These are phyloP conservation scores for Wickerhamomyces bovis DNA, from an alignment of 805 yeast species.

Conservation along the genomic window DNA sequence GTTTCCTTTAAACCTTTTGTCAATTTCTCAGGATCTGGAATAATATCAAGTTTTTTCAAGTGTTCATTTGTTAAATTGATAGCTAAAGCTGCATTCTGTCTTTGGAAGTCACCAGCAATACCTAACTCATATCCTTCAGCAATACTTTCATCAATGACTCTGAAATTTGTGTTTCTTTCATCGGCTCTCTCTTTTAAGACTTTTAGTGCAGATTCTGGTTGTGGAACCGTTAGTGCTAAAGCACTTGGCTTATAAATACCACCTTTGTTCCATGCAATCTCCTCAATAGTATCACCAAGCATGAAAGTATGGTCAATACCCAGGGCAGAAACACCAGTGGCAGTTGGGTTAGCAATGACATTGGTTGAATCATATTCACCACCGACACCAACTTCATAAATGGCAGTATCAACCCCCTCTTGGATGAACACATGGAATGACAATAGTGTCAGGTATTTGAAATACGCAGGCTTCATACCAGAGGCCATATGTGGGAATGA, in stretches of 20 bases:
- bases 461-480: conserved; percentile 83
- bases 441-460: conserved; percentile 80
- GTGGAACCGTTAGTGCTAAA: conserved; percentile 61
- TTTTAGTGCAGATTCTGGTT: conserved; percentile 50
- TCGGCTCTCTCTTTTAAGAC: conserved; percentile 59
- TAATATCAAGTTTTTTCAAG: conserved; percentile 42
- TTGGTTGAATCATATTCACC: conserved; percentile 98
- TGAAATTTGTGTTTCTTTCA: conserved; percentile 51
- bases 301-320: conserved; percentile 84
- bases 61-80: conserved; percentile 61
- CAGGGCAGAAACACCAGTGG: conserved; percentile 76
- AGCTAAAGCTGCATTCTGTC: conserved; percentile 82
- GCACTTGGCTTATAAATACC: conserved; percentile 77
- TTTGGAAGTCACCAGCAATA: conserved; percentile 80
- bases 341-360: conserved; percentile 70
- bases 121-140: conserved; percentile 44
- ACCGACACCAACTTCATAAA: conserved; percentile 97
- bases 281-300: conserved; percentile 80
- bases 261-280: conserved; percentile 94
- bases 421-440: conserved; percentile 86
- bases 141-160: conserved; percentile 40
- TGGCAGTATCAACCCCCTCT: conserved; percentile 90
- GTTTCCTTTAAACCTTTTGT: conserved; percentile 57
- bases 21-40: conserved; percentile 19
- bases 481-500: conserved; percentile 70